Percentiles rank a stretch among this genome's conserved stretches.
phyloP scores from a whole-genome alignment of 441 rosid genomes.

The Eutrema salsugineum region DNA sequence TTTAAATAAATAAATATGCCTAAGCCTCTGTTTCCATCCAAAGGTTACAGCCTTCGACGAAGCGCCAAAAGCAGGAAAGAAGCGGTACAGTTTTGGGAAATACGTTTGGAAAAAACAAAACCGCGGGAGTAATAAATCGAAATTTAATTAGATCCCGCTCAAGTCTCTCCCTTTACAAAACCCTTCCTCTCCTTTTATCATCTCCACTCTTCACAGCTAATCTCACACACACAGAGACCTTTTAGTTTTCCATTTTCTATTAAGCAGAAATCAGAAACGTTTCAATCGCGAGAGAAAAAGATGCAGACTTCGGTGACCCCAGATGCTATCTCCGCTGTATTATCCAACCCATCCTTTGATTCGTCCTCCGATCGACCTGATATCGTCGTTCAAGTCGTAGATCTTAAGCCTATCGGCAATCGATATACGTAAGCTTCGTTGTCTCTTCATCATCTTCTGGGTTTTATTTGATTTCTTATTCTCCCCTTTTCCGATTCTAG shows the following conservation, averaged over 20 bases:
- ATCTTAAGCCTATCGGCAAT: slow-evolving; percentile 74
- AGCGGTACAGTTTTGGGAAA: neutral
- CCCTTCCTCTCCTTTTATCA: neutral
- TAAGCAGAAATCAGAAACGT: neutral
- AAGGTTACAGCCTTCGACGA: neutral
- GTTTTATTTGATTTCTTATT: neutral
- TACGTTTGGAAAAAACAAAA: neutral
- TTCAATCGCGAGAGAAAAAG: slow-evolving; percentile 4
- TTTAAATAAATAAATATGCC: neutral
- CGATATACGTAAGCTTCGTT: slow-evolving; percentile 52
- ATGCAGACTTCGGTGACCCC: slow-evolving; percentile 49
- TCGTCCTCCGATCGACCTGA: slow-evolving; percentile 45
- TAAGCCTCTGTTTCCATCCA: neutral
- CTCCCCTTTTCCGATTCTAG: neutral
- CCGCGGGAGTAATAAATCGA: slow-evolving; percentile 10
- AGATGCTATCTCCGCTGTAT: slow-evolving; percentile 53
- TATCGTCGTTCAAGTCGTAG: slow-evolving; percentile 67
- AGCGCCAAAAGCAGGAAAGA: slow-evolving; percentile 8
- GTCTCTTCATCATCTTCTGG: neutral
- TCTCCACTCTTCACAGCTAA: neutral
- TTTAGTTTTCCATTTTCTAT: neutral
- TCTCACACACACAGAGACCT: neutral
- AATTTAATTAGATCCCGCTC: slow-evolving; percentile 21
- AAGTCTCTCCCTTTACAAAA: slow-evolving; percentile 1
- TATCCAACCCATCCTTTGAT: slow-evolving; percentile 63